These are phyloP conservation scores for Metschnikowia corniflorae DNA, from an alignment of 805 yeast species.

Conservation along the genomic window DNA sequence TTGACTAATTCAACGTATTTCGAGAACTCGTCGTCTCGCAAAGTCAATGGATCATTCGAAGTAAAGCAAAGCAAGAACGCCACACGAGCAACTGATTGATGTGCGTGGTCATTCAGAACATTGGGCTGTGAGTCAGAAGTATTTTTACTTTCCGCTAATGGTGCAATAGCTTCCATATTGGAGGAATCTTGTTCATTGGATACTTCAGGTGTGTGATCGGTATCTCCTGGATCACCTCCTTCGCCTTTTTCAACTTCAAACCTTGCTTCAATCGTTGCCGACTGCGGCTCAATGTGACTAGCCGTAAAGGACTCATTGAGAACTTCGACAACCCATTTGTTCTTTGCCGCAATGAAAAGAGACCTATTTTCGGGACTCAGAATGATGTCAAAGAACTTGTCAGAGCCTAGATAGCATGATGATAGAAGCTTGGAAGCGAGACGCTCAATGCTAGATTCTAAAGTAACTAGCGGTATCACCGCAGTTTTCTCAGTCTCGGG, in stretches of 20 bases:
- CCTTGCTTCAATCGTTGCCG: background rate
- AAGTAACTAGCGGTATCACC: slow-evolving; percentile 15
- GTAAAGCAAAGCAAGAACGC: slow-evolving; percentile 22
- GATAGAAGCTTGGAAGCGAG: slow-evolving; percentile 9
- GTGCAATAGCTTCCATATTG: background rate
- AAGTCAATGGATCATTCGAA: slow-evolving; percentile 2
- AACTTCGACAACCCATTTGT: slow-evolving; percentile 24
- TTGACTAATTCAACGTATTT: slow-evolving; percentile 1
- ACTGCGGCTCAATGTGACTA: background rate
- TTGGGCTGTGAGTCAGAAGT: background rate
- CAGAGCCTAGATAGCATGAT: slow-evolving; percentile 7
- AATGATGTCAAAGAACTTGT: slow-evolving; percentile 21
- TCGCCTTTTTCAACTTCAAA: background rate
- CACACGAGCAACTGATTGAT: slow-evolving; percentile 21
- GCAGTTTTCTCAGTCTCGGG: slow-evolving; percentile 12
- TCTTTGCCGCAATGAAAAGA: slow-evolving; percentile 26
- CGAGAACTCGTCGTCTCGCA: slow-evolving; percentile 1
- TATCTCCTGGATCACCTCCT: background rate
- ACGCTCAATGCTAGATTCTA: slow-evolving; percentile 11
- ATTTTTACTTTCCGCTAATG: background rate
- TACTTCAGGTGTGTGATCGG: background rate
- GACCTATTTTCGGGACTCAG: slow-evolving; percentile 16
- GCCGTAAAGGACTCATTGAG: background rate
- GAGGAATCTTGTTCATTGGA: background rate
- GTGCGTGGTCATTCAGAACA: background rate